These are phyloP conservation scores for Saturnispora sanitii DNA, from an alignment of 805 yeast species.

Conservation along the genomic window DNA sequence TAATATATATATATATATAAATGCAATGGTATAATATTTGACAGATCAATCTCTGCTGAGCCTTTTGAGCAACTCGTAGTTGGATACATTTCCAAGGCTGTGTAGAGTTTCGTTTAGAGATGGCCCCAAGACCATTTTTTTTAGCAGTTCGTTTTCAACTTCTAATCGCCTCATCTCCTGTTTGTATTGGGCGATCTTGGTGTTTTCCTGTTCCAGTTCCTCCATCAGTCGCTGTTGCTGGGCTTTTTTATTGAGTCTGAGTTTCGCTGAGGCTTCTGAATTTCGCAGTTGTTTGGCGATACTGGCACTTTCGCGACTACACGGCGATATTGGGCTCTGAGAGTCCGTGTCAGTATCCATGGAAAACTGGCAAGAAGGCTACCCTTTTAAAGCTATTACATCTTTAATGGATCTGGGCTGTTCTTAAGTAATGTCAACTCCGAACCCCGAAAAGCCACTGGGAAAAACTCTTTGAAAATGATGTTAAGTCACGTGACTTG, in stretches of 20 bases:
- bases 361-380: too few relatives aligned
- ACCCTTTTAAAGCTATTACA: too few relatives aligned
- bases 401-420: too few relatives aligned
- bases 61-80: slow-evolving; percentile 18
- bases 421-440: too few relatives aligned
- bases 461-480: neutral
- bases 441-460: slow-evolving; percentile 3
- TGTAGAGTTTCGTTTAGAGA: neutral
- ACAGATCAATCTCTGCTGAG: slow-evolving; percentile 16
- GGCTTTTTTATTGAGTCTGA: slow-evolving; percentile 50
- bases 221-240: slow-evolving; percentile 52
- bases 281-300: slow-evolving; percentile 45
- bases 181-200: slow-evolving; percentile 36
- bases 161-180: slow-evolving; percentile 42
- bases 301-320: slow-evolving; percentile 33
- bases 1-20: neutral
- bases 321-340: too few relatives aligned
- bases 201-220: slow-evolving; percentile 34
- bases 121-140: slow-evolving; percentile 30
- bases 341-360: too few relatives aligned
- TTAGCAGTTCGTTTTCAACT: slow-evolving; percentile 51
- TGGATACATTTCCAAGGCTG: slow-evolving; percentile 13
- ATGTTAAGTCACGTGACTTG: slow-evolving; percentile 1
- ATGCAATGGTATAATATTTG: too few relatives aligned
- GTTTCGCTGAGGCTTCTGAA: slow-evolving; percentile 58